These are phyloP conservation scores for Leishmania braziliensis DNA, from an alignment of 208 protist species.

Conservation along the genomic window DNA sequence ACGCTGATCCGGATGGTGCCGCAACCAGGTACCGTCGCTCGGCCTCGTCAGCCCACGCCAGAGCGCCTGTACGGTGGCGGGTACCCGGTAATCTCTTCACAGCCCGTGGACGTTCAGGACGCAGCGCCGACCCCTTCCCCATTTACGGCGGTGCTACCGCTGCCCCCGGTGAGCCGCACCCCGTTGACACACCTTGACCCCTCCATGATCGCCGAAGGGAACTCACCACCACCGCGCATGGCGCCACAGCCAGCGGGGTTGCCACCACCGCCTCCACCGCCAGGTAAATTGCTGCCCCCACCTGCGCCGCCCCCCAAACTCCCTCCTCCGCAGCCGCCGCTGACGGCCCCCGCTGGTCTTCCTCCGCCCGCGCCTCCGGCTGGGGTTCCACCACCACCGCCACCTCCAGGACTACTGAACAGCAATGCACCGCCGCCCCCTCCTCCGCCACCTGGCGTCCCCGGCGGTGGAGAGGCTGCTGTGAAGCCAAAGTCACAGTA, in stretches of 20 bases:
- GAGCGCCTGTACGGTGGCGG: constrained; percentile 49
- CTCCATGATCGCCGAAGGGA: constrained; percentile 2
- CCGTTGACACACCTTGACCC: constrained; percentile 24
- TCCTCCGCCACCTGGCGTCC: constrained; percentile 24
- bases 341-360: constrained; percentile 1
- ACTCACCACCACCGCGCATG: constrained; percentile 28
- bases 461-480: constrained; percentile 2
- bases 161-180: constrained; percentile 4
- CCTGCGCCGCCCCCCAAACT: constrained; percentile 24
- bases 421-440: constrained; percentile 19
- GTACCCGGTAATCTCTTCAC: constrained; percentile 4
- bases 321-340: constrained; percentile 20
- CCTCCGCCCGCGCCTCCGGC: constrained; percentile 23
- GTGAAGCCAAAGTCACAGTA: constrained; percentile 27
- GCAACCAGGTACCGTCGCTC: constrained; percentile 8
- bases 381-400: constrained; percentile 25
- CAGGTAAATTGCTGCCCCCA: constrained; percentile 31
- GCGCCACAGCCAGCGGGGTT: constrained; percentile 25
- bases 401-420: constrained; percentile 26
- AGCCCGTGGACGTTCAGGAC: background rate
- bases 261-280: constrained; percentile 18
- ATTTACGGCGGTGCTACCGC: background rate
- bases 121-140: background rate
- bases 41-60: constrained; percentile 30
- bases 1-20: constrained; percentile 29